Evolutionary conservation across 345 rosid species (phyloP).

Genomic region (Erucastrum elatum): DNA sequence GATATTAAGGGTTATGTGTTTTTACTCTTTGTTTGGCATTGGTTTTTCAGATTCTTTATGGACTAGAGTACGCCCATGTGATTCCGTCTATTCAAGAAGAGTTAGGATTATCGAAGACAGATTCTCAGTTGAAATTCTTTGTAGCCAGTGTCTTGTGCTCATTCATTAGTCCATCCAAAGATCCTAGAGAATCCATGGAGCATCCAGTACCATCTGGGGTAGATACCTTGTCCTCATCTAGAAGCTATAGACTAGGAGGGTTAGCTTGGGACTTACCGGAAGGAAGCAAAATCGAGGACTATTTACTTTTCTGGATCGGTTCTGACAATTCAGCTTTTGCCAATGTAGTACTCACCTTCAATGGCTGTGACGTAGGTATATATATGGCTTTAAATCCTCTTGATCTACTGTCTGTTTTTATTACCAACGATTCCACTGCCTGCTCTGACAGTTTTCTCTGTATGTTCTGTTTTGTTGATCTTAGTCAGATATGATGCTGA

Average conservation of each 20-base stretch:
- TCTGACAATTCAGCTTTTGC: slow-evolving; percentile 75
- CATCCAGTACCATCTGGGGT: slow-evolving; percentile 30
- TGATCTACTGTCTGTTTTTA: not conserved
- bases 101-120: slow-evolving; percentile 24
- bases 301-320: slow-evolving; percentile 77
- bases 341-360: slow-evolving; percentile 78
- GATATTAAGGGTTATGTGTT: not conserved
- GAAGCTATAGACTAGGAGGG: slow-evolving; percentile 63
- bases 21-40: not conserved
- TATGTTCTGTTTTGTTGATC: slow-evolving; percentile 38
- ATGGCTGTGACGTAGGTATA: slow-evolving; percentile 83
- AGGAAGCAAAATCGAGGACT: slow-evolving; percentile 67
- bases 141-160: slow-evolving; percentile 65
- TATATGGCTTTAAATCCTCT: slow-evolving; percentile 1
- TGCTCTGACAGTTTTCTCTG: not conserved
- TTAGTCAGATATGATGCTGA: slow-evolving; percentile 90
- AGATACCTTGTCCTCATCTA: slow-evolving; percentile 30
- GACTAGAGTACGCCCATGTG: slow-evolving; percentile 77
- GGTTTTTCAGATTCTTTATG: slow-evolving; percentile 74
- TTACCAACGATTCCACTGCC: not conserved
- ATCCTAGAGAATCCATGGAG: slow-evolving; percentile 38
- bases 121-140: slow-evolving; percentile 34
- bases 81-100: slow-evolving; percentile 55
- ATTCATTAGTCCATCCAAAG: slow-evolving; percentile 49
- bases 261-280: slow-evolving; percentile 67